Evolutionary conservation across 139 green algal genomes (phyloP), one percentile per base, ranked within the genome.

Genomic region (Auxenochlorella protothecoides): DNA sequence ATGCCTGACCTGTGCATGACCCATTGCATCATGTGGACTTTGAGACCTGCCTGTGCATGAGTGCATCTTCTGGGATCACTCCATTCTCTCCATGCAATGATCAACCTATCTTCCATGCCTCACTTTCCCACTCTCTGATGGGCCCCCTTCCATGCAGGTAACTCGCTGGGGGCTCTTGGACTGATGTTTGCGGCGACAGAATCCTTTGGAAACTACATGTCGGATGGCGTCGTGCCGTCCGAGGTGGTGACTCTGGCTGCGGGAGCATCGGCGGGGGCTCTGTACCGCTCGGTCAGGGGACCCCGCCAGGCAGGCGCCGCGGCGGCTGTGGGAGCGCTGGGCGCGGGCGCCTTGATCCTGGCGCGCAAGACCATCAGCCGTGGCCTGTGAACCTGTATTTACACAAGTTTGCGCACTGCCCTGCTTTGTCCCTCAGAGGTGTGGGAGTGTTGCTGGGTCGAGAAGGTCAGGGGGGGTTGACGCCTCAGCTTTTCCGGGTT

Each of bases 181-280:
- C 76, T 96, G 51, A 87, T 89, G 73, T 96, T 93, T 74, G 78
- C 87, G 0, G 71, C 70, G 13, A 77, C 74, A 4, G 90, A 96
- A 70, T 85, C 71, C 61, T 74, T 87, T 16, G 70, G 87, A 3
- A 72, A 77, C 8, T 76, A 88, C 71, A 27, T 81, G 27, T 73
- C 80, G 60, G 85, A 93, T 76, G 81, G 70, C 11, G 27, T 44
- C 27, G 27, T 89, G 10, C 86, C 89, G 4, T 87, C 90, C 54
- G 76, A 77, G 14, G 72, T 71, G 27, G 78, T 77, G 69, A 92
- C 88, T 13, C 44, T 90, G 6, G 75, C 65, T 13, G 89, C 89
- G 60, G 89, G 89, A 51, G 87, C 87, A 53, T 27, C 76, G 0
- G 87, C 88, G 15, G 90, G 89, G 3, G 79, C 82, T 3, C 65